These are phyloP conservation scores for Pestalotiopsis fici DNA, from an alignment of 2,329 filamentous ascomycete species.

Conservation along the genomic window DNA sequence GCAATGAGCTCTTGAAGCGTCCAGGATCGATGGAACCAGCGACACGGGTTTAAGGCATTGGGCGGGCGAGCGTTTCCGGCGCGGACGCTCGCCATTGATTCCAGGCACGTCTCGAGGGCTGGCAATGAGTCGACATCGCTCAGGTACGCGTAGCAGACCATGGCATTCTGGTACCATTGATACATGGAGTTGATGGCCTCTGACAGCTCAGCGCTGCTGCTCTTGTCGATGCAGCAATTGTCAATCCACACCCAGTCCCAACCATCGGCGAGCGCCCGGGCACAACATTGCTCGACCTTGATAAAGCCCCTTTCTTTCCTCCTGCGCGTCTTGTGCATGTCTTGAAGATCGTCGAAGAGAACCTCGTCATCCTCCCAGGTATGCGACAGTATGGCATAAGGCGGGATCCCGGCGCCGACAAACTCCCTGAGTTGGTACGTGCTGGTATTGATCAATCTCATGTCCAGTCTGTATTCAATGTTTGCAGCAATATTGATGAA, in stretches of 20 bases:
- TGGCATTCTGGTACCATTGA: not conserved
- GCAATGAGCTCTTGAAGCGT: slow-evolving; percentile 10
- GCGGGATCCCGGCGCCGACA: not conserved
- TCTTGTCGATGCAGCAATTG: slow-evolving; percentile 9
- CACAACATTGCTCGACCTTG: not conserved
- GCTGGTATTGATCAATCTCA: slow-evolving; percentile 1
- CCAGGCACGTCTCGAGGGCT: not conserved
- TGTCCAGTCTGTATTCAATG: not conserved
- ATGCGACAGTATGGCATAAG: slow-evolving; percentile 9
- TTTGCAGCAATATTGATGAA: not conserved
- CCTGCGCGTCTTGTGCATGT: not conserved
- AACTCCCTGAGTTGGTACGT: not conserved
- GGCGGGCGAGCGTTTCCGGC: not conserved
- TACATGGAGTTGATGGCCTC: slow-evolving; percentile 7
- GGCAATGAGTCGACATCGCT: not conserved
- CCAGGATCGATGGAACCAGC: slow-evolving; percentile 4
- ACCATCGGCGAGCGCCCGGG: not conserved
- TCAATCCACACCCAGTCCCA: slow-evolving; percentile 6
- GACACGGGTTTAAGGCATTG: not conserved
- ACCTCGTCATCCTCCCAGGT: slow-evolving; percentile 9
- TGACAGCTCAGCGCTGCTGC: not conserved
- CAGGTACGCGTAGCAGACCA: slow-evolving; percentile 14
- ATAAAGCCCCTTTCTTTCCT: not conserved
- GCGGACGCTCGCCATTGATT: not conserved
- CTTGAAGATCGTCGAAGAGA: not conserved